Conservation (phyloP, 495 filamentous ascomycete genomes). For the Cladorrhinum samala region DNA sequence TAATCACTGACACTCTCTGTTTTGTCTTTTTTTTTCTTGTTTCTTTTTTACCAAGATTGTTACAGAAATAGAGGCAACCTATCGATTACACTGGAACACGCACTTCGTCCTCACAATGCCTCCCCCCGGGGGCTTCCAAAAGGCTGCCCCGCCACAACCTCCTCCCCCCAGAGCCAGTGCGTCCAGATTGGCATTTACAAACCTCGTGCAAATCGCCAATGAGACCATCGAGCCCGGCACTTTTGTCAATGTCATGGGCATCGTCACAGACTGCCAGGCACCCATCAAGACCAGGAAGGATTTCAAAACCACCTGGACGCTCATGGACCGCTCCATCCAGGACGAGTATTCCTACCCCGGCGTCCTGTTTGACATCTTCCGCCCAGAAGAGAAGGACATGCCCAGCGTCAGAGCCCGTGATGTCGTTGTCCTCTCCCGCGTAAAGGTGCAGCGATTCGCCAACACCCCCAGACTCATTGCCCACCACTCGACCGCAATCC, state of each 20-base stretch:
- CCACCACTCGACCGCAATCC: constrained; percentile 27
- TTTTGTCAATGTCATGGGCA: constrained; percentile 43
- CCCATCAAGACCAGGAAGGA: constrained; percentile 36
- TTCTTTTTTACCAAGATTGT: too few species aligned
- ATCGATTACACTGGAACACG: too few species aligned
- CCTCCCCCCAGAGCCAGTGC: constrained; percentile 8
- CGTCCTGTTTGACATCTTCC: constrained; percentile 39
- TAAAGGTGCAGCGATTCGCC: constrained; percentile 30
- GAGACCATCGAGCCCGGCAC: constrained; percentile 14
- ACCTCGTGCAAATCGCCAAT: constrained; percentile 29
- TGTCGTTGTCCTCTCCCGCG: constrained; percentile 35
- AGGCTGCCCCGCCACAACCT: too few species aligned
- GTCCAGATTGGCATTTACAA: constrained; percentile 29
- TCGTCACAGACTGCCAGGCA: constrained; percentile 43
- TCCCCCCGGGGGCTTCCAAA: too few species aligned
- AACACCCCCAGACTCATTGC: constrained; percentile 33
- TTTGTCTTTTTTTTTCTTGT: too few species aligned
- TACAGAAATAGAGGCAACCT: too few species aligned
- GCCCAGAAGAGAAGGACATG: constrained; percentile 28
- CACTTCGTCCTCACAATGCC: too few species aligned
- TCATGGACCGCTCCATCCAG: constrained; percentile 37
- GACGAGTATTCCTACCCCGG: constrained; percentile 17
- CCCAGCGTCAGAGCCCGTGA: constrained; percentile 34
- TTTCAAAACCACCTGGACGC: constrained; percentile 32
- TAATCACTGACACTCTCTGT: too few species aligned